phyloP scores from a whole-genome alignment of 2,329 filamentous ascomycete genomes.

The Trichoderma koningiopsis region DNA sequence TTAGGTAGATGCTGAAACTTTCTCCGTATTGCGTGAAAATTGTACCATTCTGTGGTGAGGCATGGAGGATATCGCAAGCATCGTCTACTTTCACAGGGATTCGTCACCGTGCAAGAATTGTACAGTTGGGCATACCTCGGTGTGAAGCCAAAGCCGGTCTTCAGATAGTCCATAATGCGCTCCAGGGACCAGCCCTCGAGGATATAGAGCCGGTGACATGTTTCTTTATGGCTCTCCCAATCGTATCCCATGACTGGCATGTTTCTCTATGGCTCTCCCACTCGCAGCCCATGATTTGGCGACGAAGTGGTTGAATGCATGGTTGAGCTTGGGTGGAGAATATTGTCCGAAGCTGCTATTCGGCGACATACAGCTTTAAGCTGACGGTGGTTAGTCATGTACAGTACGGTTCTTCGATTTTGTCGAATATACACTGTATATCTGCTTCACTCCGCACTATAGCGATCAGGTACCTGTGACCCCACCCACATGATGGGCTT shows the following conservation, averaged over 20 bases:
- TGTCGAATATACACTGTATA: not conserved
- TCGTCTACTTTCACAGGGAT: not conserved
- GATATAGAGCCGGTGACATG: conserved; percentile 67
- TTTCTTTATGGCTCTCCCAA: conserved; percentile 49
- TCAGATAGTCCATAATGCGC: conserved; percentile 74
- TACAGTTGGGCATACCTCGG: conserved; percentile 62
- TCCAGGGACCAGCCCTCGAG: conserved; percentile 72
- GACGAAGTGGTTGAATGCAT: conserved; percentile 18
- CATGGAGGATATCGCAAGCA: not conserved
- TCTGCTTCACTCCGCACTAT: not conserved
- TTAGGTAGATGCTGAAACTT: not conserved
- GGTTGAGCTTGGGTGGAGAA: conserved; percentile 4
- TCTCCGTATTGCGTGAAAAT: not conserved
- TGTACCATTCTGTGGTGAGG: not conserved
- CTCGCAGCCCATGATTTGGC: conserved; percentile 48
- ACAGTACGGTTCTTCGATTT: not conserved
- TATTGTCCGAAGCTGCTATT: not conserved
- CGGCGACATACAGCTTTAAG: not conserved
- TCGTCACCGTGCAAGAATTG: not conserved
- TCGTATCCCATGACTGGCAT: conserved; percentile 51
- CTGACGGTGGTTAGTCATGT: not conserved
- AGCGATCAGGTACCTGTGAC: not conserved
- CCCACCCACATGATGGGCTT: not conserved
- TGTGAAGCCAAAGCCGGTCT: conserved; percentile 63
- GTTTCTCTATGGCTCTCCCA: conserved; percentile 49